Conservation (phyloP, 257 asterid genomes). For the Primulina eburnea region DNA sequence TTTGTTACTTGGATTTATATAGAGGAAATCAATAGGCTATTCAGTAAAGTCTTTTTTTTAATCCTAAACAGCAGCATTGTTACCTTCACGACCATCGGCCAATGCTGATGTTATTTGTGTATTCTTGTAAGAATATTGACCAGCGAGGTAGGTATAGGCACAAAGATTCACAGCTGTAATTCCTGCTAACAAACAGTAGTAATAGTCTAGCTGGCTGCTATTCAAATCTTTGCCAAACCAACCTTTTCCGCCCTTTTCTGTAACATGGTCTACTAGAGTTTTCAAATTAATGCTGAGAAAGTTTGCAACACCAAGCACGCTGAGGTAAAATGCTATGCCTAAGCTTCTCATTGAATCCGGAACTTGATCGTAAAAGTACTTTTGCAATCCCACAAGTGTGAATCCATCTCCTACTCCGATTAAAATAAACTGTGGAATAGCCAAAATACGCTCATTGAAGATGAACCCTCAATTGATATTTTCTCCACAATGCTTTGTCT, state of each 20-base stretch:
- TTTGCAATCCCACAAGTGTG: constrained; percentile 79
- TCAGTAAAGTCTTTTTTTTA: not conserved
- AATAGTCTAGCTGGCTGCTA: constrained; percentile 40
- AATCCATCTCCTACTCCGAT: constrained; percentile 74
- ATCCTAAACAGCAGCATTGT: not conserved
- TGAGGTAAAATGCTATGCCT: constrained; percentile 76
- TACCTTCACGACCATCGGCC: constrained; percentile 37
- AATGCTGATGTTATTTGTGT: constrained; percentile 40
- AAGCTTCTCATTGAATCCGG: constrained; percentile 87
- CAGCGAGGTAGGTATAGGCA: constrained; percentile 46
- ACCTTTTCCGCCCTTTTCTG: constrained; percentile 48
- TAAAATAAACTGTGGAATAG: constrained; percentile 76
- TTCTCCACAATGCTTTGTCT: constrained; percentile 35
- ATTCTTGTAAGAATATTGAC: constrained; percentile 64
- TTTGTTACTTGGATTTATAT: not conserved
- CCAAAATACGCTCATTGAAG: constrained; percentile 91
- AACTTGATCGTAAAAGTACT: constrained; percentile 79
- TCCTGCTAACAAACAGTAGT: constrained; percentile 47
- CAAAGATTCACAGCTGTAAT: constrained; percentile 42
- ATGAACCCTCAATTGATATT: constrained; percentile 31
- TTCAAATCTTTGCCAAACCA: constrained; percentile 51
- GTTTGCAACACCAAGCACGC: constrained; percentile 64
- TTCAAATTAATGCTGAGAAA: constrained; percentile 64
- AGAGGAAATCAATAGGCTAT: not conserved
- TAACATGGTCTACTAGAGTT: constrained; percentile 53